Evolutionary conservation across 1,139 yeast genomes (phyloP).

Genomic region (Zhuliangozyma blackwelliae): DNA sequence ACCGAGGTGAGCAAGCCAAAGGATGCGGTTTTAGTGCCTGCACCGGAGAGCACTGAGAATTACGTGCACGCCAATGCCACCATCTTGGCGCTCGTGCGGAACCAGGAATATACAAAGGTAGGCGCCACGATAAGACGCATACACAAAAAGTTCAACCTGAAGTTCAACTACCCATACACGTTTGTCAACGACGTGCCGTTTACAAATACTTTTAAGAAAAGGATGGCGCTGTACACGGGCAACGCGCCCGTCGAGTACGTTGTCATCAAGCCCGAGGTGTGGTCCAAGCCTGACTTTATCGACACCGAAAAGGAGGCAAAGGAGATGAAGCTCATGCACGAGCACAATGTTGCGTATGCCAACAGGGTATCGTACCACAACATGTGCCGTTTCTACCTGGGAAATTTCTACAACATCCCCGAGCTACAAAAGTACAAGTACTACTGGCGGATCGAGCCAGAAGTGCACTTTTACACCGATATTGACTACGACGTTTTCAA

Average conservation of each 20-base stretch:
- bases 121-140: slow-evolving; percentile 51
- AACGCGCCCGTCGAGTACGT: slow-evolving; percentile 58
- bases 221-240: slow-evolving; percentile 32
- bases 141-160: slow-evolving; percentile 61
- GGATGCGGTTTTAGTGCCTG: slow-evolving; percentile 36
- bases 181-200: slow-evolving; percentile 72
- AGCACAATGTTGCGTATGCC: slow-evolving; percentile 60
- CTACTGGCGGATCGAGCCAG: slow-evolving; percentile 84
- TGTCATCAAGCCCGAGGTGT: slow-evolving; percentile 46
- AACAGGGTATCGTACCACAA: slow-evolving; percentile 62
- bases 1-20: slow-evolving; percentile 45
- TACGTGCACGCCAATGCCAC: slow-evolving; percentile 67
- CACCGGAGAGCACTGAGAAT: slow-evolving; percentile 22
- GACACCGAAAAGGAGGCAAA: slow-evolving; percentile 39
- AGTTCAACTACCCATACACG: slow-evolving; percentile 76
- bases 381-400: slow-evolving; percentile 65
- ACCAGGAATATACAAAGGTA: slow-evolving; percentile 51
- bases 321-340: slow-evolving; percentile 36
- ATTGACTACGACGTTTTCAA: slow-evolving; percentile 74
- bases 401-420: slow-evolving; percentile 59
- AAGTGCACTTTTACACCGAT: slow-evolving; percentile 61
- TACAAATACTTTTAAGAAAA: slow-evolving; percentile 48
- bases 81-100: slow-evolving; percentile 64
- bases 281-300: slow-evolving; percentile 64
- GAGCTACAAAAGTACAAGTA: slow-evolving; percentile 47